Evolutionary conservation across 106 monocot genomes (phyloP), one percentile per base, ranked within the genome.

Genomic region (Alisma plantagoaquatica): DNA sequence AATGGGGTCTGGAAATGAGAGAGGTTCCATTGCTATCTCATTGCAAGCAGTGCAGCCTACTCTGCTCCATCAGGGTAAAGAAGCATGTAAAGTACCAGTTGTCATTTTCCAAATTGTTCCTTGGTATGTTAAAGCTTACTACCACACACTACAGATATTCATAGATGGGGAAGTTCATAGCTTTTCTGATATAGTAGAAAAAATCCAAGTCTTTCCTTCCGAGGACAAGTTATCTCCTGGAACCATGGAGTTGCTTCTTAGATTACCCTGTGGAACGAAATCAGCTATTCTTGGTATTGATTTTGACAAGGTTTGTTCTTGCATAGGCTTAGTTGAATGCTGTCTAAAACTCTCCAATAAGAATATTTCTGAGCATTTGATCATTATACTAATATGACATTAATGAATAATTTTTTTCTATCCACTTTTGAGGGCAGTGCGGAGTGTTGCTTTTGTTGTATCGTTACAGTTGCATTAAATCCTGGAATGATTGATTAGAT

Each of bases 51-150:
- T 66, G n/a, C 31, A 60, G 23, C 47, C 67, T 15, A 28, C 45
- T 66, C 66, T 64, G n/a, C 48, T 26, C 46, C 46, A 69, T 15
- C 32, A 45, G 19, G 62, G 25, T 12, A 20, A 18, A 55, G 55
- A 59, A 41, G 63, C 32, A 10, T 96, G 94, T 53, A 66, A 31
- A n/a, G 48, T 76, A 18, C 58, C 71, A 24, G 81, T 59, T 60
- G 62, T 79, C 18, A 51, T 98, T 67, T 85, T 98, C 48, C 96
- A 98, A 57, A 78, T 98, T 51, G 84, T 89, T 35, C 96, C 96
- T 12, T 98, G 96, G 96, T 89, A 98, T 72, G 89, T 98, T 57
- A 81, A 77, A 62, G 85, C 85, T 48, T 98, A 89, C 53, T 98
- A 98, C 65, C 96, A 98, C 46, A 90, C 89, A 9, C 50, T 98